Conservation (phyloP, 352 stramenopile species). For the Pythium plurisporium region DNA sequence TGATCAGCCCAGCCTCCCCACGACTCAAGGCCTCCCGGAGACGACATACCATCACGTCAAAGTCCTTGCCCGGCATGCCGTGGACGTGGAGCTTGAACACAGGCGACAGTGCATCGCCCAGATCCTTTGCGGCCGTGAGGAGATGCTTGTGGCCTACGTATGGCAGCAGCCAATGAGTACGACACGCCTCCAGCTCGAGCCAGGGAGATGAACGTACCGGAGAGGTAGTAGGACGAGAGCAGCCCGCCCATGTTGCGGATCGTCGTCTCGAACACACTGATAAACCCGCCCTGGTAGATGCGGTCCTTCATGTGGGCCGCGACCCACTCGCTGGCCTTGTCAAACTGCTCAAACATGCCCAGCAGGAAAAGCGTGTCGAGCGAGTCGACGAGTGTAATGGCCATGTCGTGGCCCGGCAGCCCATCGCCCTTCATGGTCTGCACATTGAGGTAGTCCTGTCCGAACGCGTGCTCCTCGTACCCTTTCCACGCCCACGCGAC, state of each 20-base stretch:
- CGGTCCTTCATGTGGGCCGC: conserved; percentile 54
- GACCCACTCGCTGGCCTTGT: conserved; percentile 62
- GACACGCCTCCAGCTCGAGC: background rate
- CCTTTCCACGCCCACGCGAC: conserved; percentile 77
- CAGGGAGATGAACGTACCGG: conserved; percentile 22
- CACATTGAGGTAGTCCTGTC: conserved; percentile 69
- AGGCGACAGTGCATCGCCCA: conserved; percentile 56
- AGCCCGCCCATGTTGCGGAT: conserved; percentile 71
- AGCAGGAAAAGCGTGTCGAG: conserved; percentile 74
- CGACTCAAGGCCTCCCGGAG: too few relatives aligned
- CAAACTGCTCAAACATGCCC: conserved; percentile 77
- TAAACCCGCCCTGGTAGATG: conserved; percentile 57
- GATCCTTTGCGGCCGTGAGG: conserved; percentile 51
- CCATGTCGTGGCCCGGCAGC: conserved; percentile 62
- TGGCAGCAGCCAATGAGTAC: background rate
- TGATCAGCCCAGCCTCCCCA: too few relatives aligned
- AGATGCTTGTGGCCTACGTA: conserved; percentile 44
- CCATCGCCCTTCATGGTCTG: conserved; percentile 50
- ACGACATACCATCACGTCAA: conserved; percentile 46
- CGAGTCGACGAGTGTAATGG: conserved; percentile 72
- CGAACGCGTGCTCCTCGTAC: conserved; percentile 67
- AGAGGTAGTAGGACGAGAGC: conserved; percentile 67
- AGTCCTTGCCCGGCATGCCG: conserved; percentile 63
- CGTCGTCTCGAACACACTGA: conserved; percentile 81
- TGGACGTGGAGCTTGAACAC: conserved; percentile 48